phyloP scores from a whole-genome alignment of 345 rosid species.

The Eucalyptus rudis region DNA sequence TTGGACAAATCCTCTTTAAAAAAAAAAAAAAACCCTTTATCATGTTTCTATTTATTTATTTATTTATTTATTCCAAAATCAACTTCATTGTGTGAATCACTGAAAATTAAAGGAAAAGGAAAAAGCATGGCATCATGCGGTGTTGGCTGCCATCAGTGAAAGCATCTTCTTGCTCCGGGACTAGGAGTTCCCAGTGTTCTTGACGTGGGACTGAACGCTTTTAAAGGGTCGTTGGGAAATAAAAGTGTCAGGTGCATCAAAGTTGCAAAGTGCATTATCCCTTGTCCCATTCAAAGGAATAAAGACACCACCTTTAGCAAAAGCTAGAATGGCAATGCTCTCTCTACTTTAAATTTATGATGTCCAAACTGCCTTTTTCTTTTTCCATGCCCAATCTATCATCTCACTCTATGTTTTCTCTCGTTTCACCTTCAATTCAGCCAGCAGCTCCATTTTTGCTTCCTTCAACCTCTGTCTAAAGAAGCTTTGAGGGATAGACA shows the following conservation, averaged over 20 bases:
- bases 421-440: neutral
- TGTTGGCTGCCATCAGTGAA: neutral
- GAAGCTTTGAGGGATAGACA: neutral
- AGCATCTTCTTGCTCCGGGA: neutral
- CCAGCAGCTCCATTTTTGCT: neutral
- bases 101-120: neutral
- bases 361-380: neutral
- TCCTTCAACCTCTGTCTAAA: neutral
- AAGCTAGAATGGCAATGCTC: neutral
- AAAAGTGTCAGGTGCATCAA: neutral
- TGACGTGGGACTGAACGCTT: neutral
- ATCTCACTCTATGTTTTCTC: neutral
- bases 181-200: neutral
- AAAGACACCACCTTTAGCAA: neutral
- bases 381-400: neutral
- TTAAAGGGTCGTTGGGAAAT: neutral
- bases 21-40: neutral
- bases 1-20: neutral
- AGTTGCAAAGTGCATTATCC: neutral
- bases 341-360: neutral
- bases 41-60: neutral
- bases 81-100: neutral
- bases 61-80: neutral
- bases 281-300: neutral
- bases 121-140: neutral